Evolutionary conservation across 768 basidiomycete species (phyloP), one percentile per base, ranked within the genome.

Genomic region (Kwoniella heveanensis): DNA sequence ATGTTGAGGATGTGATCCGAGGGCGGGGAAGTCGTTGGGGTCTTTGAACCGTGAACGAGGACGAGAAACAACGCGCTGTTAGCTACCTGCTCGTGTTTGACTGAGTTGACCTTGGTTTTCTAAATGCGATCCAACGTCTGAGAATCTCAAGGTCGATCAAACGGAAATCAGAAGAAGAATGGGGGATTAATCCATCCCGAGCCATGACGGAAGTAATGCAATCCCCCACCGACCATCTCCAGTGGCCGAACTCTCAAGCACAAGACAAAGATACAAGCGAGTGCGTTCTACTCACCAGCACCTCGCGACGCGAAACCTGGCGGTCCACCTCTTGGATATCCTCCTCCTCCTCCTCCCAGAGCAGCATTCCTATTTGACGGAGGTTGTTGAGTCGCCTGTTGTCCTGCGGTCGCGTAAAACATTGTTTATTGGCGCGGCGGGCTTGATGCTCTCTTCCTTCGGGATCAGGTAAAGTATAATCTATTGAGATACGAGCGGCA

Each of bases 21-120:
- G 66, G 17, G 77, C 78, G 52, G 78, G 78, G 50, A 79, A 79
- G 48, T 79, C 78, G 51, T 66, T 76, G 24, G 72, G 64, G 54
- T 79, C 77, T 73, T 19, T 39, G 6, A 13, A 39, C 7, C 19
- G 24, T 22, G 22, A 21, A 48, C 51, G 26, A 24, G 26, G 57
- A 10, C 30, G 4, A 25, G 25, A 22, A 15, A 59, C 32, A 47
- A 51, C 21, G 27, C 19, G n/a, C 29, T 6, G 13, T n/a, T 6
- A 22, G 46, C n/a, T 5, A 47, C 17, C 46, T 47, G 46, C 7
- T 47, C 46, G n/a, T 22, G n/a, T n/a, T n/a, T n/a, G n/a, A n/a
- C n/a, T n/a, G n/a, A n/a, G n/a, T n/a, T n/a, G n/a, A n/a, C n/a
- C n/a, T n/a, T n/a, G n/a, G n/a, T n/a, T n/a, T n/a, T n/a, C n/a